Evolutionary conservation across 2,329 filamentous ascomycete genomes (phyloP).

Genomic region (Penicillium freii): DNA sequence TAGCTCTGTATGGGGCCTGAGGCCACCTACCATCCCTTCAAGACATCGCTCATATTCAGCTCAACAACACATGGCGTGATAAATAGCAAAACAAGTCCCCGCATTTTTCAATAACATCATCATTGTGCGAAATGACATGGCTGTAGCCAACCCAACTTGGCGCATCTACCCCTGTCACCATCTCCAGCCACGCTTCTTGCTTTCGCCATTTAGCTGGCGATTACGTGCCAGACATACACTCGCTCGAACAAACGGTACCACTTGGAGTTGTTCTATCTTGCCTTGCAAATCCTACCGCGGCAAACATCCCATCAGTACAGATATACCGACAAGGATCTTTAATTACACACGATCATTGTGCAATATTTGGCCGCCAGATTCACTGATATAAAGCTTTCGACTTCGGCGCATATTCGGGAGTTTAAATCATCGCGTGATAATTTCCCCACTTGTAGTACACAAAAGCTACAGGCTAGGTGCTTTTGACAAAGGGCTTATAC

Average conservation of each 20-base stretch:
- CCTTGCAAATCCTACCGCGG: background rate
- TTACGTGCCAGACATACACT: background rate
- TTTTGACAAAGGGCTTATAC: background rate
- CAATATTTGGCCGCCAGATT: too few relatives aligned
- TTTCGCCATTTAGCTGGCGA: background rate
- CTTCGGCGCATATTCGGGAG: background rate
- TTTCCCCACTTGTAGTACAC: background rate
- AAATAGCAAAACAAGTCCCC: background rate
- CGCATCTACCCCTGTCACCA: background rate
- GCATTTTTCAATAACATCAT: background rate
- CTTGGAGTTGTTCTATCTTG: too few relatives aligned
- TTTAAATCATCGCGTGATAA: background rate
- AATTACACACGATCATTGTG: background rate
- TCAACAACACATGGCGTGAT: background rate
- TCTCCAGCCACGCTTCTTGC: background rate
- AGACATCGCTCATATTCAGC: background rate
- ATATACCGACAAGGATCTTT: background rate
- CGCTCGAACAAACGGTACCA: background rate
- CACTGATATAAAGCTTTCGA: background rate
- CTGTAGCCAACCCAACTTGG: background rate
- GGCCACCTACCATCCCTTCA: background rate
- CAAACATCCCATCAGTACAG: background rate
- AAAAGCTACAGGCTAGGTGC: too few relatives aligned
- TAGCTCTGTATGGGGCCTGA: background rate
- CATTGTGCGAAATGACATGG: background rate